Evolutionary conservation across 208 protist genomes (phyloP), one percentile per base, ranked within the genome.

Genomic region (Trypanosoma theileri): DNA sequence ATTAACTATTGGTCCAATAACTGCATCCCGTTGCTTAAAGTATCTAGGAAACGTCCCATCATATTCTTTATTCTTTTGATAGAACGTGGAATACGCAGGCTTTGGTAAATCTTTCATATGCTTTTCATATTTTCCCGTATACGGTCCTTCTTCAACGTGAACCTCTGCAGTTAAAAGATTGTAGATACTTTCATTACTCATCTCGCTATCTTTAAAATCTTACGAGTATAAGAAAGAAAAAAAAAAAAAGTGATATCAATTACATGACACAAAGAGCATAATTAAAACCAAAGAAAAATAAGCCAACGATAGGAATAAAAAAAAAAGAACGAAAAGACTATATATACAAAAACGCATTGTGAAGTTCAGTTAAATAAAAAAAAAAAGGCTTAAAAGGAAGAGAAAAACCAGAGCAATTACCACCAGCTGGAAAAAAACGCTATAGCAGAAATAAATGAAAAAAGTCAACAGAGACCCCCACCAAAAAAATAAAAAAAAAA

Each of bases 31-130:
- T 60, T 93, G 87, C 64, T 92, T 93, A 66, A 84, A 95, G 67
- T 91, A 95, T 14, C 82, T 76, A 10, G 77, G 67, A 59, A 93
- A 82, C 0, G 90, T 87, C 14, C 87, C 81, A 59, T 95, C 90
- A 74, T 93, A 92, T 50, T 93, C 80, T 69, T 95, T 95, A 0
- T 79, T 77, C 24, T 85, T 85, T 45, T 93, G 75, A 66, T 77
- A 91, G 72, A 95, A 95, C 0, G 90, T 95, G 1, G 90, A 95
- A 65, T 93, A 95, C 0, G 80, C 48, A 0, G 90, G 90, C 57
- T 95, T 95, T 19, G 75, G 44, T 50, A 71, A 79, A 19, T 92
- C 86, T 10, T 68, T 73, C 56, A 88, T 66, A 60, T 82, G 82
- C 62, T 85, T 91, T 19, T 88, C 66, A 66, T 93, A 93, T 17